phyloP scores from a whole-genome alignment of 169 alveolate species.

The Theileria orientalis region DNA sequence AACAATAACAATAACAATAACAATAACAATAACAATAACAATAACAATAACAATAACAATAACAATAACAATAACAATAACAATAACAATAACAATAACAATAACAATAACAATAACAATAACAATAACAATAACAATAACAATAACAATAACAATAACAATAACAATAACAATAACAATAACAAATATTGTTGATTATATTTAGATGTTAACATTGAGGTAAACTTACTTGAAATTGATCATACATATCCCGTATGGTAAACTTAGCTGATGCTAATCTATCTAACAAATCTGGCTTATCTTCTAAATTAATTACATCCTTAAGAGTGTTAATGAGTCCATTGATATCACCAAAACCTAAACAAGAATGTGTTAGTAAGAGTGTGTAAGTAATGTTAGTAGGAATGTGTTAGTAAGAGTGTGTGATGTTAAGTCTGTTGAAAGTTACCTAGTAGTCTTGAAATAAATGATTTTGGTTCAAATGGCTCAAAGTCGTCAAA shows the following conservation, averaged over 20 bases:
- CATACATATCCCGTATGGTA: slow-evolving; percentile 94
- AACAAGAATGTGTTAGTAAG: background rate
- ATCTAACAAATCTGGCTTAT: slow-evolving; percentile 92
- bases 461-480: slow-evolving; percentile 95
- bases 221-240: slow-evolving; percentile 84
- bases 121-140: background rate
- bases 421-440: no score
- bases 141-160: background rate
- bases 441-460: slow-evolving; percentile 86
- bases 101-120: no score
- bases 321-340: slow-evolving; percentile 94
- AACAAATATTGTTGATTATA: background rate
- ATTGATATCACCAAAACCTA: slow-evolving; percentile 96
- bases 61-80: no score
- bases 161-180: background rate
- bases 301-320: slow-evolving; percentile 93
- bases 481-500: slow-evolving; percentile 97
- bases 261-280: slow-evolving; percentile 93
- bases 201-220: background rate
- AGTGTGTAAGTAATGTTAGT: background rate
- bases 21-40: no score
- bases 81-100: no score
- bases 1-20: no score
- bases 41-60: no score
- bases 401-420: background rate